A percentile compares a stretch with the other conserved stretches of the same genome.
Conservation (phyloP, 176 grass and related monocot genomes). For the Ananas comosus region DNA sequence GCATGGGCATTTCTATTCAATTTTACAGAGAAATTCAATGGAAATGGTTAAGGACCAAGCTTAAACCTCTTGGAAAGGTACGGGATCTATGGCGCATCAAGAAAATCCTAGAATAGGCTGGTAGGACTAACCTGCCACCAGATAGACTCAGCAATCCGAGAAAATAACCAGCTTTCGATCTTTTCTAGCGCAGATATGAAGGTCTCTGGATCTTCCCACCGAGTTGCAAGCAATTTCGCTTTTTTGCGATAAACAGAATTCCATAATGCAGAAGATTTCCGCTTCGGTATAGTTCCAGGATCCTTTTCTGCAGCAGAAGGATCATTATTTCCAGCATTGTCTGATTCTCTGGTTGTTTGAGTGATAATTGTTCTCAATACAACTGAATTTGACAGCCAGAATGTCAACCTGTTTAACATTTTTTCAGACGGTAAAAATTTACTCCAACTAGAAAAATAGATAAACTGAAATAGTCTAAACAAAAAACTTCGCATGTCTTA, state of each 20-base stretch:
- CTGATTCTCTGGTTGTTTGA: conserved; percentile 44
- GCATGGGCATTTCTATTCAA: not conserved
- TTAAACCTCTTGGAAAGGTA: too few relatives aligned
- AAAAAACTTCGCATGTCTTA: too few relatives aligned
- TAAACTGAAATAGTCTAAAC: too few relatives aligned
- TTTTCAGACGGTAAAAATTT: not conserved
- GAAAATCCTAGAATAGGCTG: not conserved
- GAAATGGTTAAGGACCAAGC: too few relatives aligned
- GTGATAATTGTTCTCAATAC: conserved; percentile 72
- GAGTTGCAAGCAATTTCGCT: conserved; percentile 58
- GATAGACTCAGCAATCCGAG: conserved; percentile 71
- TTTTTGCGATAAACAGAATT: conserved; percentile 80
- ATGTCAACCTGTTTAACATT: conserved; percentile 61
- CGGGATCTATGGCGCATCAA: too few relatives aligned
- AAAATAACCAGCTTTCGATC: conserved; percentile 93
- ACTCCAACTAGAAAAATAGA: too few relatives aligned
- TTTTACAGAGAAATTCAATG: not conserved
- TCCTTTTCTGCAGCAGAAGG: conserved; percentile 23
- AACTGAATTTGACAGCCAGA: conserved; percentile 88
- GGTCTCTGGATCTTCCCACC: conserved; percentile 76
- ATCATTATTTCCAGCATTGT: conserved; percentile 16
- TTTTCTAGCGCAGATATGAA: conserved; percentile 79
- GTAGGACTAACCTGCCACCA: conserved; percentile 80
- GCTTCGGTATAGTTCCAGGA: conserved; percentile 35
- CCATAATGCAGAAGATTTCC: conserved; percentile 71